Conservation (phyloP, 2,329 filamentous ascomycete genomes). For the Thelonectria olida region DNA sequence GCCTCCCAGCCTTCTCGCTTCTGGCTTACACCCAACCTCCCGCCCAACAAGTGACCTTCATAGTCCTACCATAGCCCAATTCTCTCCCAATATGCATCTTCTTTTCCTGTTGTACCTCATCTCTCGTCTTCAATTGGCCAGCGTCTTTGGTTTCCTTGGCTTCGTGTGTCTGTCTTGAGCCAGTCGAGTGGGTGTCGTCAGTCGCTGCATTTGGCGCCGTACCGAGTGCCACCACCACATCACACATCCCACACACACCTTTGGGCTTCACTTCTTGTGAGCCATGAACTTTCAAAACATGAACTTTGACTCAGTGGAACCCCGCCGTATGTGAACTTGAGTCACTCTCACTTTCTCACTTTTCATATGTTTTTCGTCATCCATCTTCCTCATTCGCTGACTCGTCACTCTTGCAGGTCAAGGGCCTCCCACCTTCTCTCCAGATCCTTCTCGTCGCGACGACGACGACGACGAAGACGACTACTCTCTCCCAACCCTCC, state of each 20-base stretch:
- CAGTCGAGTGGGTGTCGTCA: constrained; percentile 45
- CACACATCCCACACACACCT: neutral
- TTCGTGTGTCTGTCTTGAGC: constrained; percentile 33
- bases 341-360: neutral
- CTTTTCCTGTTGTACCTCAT: constrained; percentile 44
- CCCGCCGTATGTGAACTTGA: constrained; percentile 45
- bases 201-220: constrained; percentile 7
- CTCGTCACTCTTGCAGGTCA: constrained; percentile 30
- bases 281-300: constrained; percentile 52
- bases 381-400: constrained; percentile 13
- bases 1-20: constrained; percentile 38
- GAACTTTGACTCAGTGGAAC: constrained; percentile 49
- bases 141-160: constrained; percentile 30
- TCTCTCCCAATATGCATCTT: constrained; percentile 37
- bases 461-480: constrained; percentile 35
- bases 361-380: neutral
- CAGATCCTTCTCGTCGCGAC: constrained; percentile 31
- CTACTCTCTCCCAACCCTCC: constrained; percentile 36
- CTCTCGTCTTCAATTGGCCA: constrained; percentile 47
- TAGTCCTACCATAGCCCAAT: constrained; percentile 47
- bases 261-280: neutral
- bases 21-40: constrained; percentile 39
- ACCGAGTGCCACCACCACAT: neutral
- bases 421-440: constrained; percentile 35
- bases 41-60: constrained; percentile 30